A percentile compares a stretch with the other conserved stretches of the same genome.
These are phyloP conservation scores for Spinacia oleracea DNA, from an alignment of 179 eudicot species.

Conservation along the genomic window DNA sequence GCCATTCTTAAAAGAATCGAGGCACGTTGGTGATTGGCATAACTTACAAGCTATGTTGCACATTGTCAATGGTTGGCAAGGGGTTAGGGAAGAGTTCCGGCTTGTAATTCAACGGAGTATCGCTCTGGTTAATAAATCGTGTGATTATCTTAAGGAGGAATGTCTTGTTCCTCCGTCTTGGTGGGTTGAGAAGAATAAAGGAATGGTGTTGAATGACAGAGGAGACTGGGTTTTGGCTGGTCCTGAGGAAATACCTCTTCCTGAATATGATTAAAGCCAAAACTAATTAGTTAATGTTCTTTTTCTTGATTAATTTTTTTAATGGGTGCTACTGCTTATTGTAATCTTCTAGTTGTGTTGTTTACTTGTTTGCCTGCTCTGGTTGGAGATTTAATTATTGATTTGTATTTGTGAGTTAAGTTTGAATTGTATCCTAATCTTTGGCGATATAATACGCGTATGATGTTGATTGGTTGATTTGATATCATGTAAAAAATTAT, in stretches of 20 bases:
- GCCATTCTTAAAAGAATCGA: slow-evolving; percentile 55
- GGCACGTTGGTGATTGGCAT: slow-evolving; percentile 73
- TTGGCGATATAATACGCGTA: background rate
- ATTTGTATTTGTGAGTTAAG: background rate
- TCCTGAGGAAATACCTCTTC: slow-evolving; percentile 51
- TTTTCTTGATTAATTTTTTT: no score
- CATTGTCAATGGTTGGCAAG: slow-evolving; percentile 77
- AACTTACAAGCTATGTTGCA: slow-evolving; percentile 76
- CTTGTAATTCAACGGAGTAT: slow-evolving; percentile 53
- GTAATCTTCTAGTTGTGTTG: background rate
- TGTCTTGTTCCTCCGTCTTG: slow-evolving; percentile 69
- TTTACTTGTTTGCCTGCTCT: background rate
- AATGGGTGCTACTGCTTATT: no score
- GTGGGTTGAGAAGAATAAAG: slow-evolving; percentile 91
- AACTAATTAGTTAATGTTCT: no score
- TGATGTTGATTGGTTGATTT: background rate
- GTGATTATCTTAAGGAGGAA: slow-evolving; percentile 66
- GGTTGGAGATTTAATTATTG: background rate
- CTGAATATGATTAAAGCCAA: slow-evolving; percentile 33
- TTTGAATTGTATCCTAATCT: background rate
- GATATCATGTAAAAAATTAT: background rate
- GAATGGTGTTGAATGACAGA: slow-evolving; percentile 54
- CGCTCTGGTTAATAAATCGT: slow-evolving; percentile 76
- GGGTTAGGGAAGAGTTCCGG: slow-evolving; percentile 48
- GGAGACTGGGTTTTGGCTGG: slow-evolving; percentile 69